These are phyloP conservation scores for Piloderma croceum DNA, from an alignment of 768 basidiomycete genomes.

Conservation along the genomic window DNA sequence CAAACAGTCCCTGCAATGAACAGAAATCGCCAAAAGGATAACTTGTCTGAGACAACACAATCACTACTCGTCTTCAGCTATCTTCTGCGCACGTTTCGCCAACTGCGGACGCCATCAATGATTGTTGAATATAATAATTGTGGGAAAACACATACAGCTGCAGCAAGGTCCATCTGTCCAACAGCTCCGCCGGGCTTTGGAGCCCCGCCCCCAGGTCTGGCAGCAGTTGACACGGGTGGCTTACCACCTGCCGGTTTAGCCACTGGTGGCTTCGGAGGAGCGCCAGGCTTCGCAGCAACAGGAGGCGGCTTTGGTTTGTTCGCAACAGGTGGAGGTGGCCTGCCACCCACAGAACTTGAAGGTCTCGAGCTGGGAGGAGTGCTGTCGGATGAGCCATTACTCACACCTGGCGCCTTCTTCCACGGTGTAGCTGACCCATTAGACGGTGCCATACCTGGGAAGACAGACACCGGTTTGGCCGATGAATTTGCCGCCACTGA, in stretches of 20 bases:
- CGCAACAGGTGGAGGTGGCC: constrained; percentile 53
- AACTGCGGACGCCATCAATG: constrained; percentile 38
- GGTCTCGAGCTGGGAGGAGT: constrained; percentile 45
- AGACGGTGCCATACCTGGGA: constrained; percentile 64
- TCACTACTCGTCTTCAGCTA: constrained; percentile 45
- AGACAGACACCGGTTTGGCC: constrained; percentile 79
- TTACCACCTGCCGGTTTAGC: too few relatives aligned
- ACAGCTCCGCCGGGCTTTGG: constrained; percentile 35
- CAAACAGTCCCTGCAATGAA: too few relatives aligned
- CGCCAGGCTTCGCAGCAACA: constrained; percentile 47
- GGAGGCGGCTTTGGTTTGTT: constrained; percentile 69
- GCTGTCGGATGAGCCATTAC: constrained; percentile 28
- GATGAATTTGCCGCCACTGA: constrained; percentile 50
- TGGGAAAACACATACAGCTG: constrained; percentile 52
- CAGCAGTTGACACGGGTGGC: constrained; percentile 56
- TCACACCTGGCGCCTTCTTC: constrained; percentile 69
- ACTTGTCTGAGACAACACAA: too few relatives aligned
- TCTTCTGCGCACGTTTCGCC: constrained; percentile 70
- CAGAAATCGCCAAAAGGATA: too few relatives aligned
- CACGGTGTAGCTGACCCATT: constrained; percentile 72
- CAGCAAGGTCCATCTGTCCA: constrained; percentile 69
- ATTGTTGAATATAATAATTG: neutral
- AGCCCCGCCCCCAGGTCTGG: constrained; percentile 41
- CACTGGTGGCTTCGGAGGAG: constrained; percentile 41
- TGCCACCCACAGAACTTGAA: constrained; percentile 45